phyloP scores from a whole-genome alignment of 441 rosid genomes.

The Viola pubescens region DNA sequence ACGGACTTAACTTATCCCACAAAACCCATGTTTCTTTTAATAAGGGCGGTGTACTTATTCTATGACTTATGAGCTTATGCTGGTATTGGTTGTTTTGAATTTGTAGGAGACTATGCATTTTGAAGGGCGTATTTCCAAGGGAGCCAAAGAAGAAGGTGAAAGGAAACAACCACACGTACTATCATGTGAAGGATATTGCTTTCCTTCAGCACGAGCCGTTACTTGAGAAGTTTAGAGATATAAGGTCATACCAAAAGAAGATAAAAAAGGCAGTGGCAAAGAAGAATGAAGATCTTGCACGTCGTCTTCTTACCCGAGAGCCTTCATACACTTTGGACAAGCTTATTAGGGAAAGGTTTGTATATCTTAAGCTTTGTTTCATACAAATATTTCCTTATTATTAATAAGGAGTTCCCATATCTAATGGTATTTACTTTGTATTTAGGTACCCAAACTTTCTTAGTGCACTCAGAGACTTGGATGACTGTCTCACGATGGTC shows the following conservation, averaged over 20 bases:
- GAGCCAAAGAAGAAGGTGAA: constrained; percentile 89
- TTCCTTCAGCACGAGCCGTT: constrained; percentile 78
- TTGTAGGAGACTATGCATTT: constrained; percentile 55
- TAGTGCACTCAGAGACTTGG: constrained; percentile 91
- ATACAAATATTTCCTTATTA: background rate
- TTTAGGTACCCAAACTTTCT: constrained; percentile 77
- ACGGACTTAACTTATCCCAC: too few species aligned
- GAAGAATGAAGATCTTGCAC: constrained; percentile 66
- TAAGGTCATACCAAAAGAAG: constrained; percentile 62
- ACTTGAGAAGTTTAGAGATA: constrained; percentile 77
- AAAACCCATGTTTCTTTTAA: background rate
- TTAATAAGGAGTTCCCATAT: too few species aligned
- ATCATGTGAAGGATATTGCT: constrained; percentile 78
- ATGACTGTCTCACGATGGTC: constrained; percentile 86
- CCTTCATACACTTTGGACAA: constrained; percentile 62
- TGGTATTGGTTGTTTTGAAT: too few species aligned
- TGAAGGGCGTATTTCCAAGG: constrained; percentile 77
- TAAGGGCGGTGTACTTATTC: background rate
- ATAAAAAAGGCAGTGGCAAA: constrained; percentile 71
- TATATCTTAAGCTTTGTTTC: background rate
- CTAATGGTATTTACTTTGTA: background rate
- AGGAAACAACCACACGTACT: constrained; percentile 89
- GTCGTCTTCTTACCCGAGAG: constrained; percentile 49
- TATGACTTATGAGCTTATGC: background rate
- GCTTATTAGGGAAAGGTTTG: constrained; percentile 69